A percentile compares a stretch with the other conserved stretches of the same genome.
Evolutionary conservation across 371 early-diverging fungal species (phyloP).

Genomic region (Umbelopsis sp.): DNA sequence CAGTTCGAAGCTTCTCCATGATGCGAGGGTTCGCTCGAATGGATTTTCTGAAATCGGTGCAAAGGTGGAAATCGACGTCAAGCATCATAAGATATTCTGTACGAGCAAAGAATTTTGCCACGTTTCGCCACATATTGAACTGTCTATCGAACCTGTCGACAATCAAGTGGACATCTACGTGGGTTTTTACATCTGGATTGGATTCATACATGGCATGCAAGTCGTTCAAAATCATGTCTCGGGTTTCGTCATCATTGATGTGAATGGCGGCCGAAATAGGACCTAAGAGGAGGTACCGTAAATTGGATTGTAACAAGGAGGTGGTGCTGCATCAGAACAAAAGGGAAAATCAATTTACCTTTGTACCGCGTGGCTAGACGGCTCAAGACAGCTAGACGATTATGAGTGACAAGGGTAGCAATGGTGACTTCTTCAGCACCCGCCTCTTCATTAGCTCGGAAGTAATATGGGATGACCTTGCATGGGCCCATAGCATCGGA

Average conservation of each 20-base stretch:
- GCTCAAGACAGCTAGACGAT: slow-evolving; percentile 55
- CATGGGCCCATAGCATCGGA: slow-evolving; percentile 68
- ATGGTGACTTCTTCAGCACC: slow-evolving; percentile 65
- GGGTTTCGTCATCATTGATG: slow-evolving; percentile 57
- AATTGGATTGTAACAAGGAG: too few relatives aligned
- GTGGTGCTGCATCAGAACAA: neutral
- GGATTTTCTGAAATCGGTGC: slow-evolving; percentile 60
- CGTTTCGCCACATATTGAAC: slow-evolving; percentile 76
- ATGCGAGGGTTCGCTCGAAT: slow-evolving; percentile 44
- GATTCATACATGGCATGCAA: slow-evolving; percentile 53
- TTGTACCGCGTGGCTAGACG: slow-evolving; percentile 63
- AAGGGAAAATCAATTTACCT: slow-evolving; percentile 30
- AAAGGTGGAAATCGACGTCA: slow-evolving; percentile 72
- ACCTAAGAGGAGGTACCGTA: slow-evolving; percentile 23
- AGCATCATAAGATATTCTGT: slow-evolving; percentile 72
- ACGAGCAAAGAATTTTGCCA: slow-evolving; percentile 69
- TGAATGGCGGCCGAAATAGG: slow-evolving; percentile 73
- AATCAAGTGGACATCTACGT: slow-evolving; percentile 68
- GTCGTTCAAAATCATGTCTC: slow-evolving; percentile 51
- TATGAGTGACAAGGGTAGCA: slow-evolving; percentile 64
- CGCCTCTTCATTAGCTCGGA: slow-evolving; percentile 50
- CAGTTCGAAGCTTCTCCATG: slow-evolving; percentile 45
- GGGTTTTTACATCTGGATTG: slow-evolving; percentile 57
- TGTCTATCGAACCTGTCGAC: slow-evolving; percentile 69
- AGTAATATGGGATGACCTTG: slow-evolving; percentile 65